Evolutionary conservation across 192 early-diverging fungal species (phyloP), one percentile per base, ranked within the genome.

Genomic region (Backusella liffmaniae): DNA sequence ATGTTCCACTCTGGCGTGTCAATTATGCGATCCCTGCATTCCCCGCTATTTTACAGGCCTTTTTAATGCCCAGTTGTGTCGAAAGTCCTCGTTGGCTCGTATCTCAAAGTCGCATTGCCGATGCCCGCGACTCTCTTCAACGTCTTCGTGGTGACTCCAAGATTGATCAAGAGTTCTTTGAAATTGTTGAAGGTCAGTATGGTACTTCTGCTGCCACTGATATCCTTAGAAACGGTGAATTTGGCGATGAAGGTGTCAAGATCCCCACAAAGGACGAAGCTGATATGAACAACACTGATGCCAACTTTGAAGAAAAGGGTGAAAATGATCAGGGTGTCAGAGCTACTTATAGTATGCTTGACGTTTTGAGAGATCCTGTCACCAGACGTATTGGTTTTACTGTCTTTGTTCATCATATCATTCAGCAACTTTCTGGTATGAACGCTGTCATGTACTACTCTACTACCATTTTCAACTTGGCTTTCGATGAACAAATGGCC

Each of bases 361-460:
- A 86, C 39, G 85, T 93, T 21, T 82, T 95, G 56, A 84, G 83
- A 26, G 84, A 86, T 3, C 75, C 85, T 73, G 87, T 88, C 49
- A 79, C 93, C 75, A 81, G 88, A 16, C 78, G 80, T 44, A 88
- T 91, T 56, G 86, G 94, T 1, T 32, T 92, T 18, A 86, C 87
- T 44, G 90, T 90, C 65, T 80, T 93, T n/a, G 82, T 87, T 12
- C 72, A 94, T 13, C 92, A 94, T 80, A 83, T 92, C 35, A 84
- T 88, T 75, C 95, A 96, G 80, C 94, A 95, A 82, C 85, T 95
- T 34, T 91, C 88, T 51, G 94, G 92, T 68, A 94, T 96, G 79
- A 95, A 95, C 77, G 94, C 90, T 7, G 89, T 94, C 53, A 93
- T 94, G 75, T 94, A 92, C 82, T 97, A 95, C 79, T 91, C 89